Evolutionary conservation across 306 rosid species (phyloP), one percentile per base, ranked within the genome.

Genomic region (Fagus crenata): DNA sequence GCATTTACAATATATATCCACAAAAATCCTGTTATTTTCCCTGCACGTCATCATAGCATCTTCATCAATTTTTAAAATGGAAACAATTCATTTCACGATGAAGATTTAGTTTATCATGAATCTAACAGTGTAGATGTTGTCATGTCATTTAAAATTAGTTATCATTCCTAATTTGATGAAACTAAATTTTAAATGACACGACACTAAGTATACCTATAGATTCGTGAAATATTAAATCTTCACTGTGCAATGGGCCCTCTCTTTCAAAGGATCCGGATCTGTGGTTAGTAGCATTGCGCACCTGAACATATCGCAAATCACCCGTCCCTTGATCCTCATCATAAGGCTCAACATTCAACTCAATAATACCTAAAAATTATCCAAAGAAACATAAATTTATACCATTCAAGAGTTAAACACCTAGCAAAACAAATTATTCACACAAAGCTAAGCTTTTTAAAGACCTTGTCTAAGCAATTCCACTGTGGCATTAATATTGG

Each of bases 261-360:
- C 28, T 22, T 22, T 22, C 28, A 22, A 22, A 22, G 28, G 28
- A 22, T 22, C 28, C 28, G 28, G 28, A 22, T 22, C 28, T 22
- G 14, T 9, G 0, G 33, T 43, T 14, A 61, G 49, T 18, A 4
- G 33, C 53, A 14, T 31, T 1, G n/a, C 73, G 74, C 81, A 88
- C 89, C 88, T 94, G 97, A 61, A 92, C 96, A 80, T 94, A 94
- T 85, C 98, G 90, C 80, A 94, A 85, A 77, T 90, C 81, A 43
- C 96, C 97, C 0, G 89, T 92, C 67, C 92, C 93, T 84, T 84
- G 88, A 88, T 94, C 98, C 88, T 94, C 97, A 74, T 88, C 86
- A 82, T 81, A 92, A 11, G 97, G 96, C 81, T 84, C 89, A 76
- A 87, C 42, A 43, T 72, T 81, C 68, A 90, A 33, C 58, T 92